These are phyloP conservation scores for Dendrobium officinale DNA, from an alignment of 106 monocot species.

Conservation along the genomic window DNA sequence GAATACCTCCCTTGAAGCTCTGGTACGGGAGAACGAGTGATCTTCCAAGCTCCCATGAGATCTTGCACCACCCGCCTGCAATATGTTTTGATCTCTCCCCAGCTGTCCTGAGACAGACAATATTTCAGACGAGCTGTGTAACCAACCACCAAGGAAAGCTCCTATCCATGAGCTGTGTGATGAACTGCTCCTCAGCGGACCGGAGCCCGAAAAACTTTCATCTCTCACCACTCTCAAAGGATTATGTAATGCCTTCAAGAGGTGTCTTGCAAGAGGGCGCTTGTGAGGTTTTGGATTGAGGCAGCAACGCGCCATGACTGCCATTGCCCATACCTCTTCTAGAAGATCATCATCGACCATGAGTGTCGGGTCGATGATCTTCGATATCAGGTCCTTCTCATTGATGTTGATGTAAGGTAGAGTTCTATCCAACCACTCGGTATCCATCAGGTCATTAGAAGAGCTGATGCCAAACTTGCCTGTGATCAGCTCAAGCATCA, in stretches of 20 bases:
- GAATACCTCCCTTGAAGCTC: slow-evolving; percentile 35
- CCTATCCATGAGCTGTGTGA: slow-evolving; percentile 49
- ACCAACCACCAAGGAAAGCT: slow-evolving; percentile 48
- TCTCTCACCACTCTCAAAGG: slow-evolving; percentile 54
- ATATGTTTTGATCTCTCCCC: slow-evolving; percentile 6
- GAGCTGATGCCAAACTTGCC: slow-evolving; percentile 23
- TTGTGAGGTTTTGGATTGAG: slow-evolving; percentile 51
- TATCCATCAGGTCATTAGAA: slow-evolving; percentile 20
- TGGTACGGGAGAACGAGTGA: slow-evolving; percentile 32
- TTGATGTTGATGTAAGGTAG: slow-evolving; percentile 26
- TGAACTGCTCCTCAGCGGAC: slow-evolving; percentile 26
- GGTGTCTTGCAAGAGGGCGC: slow-evolving; percentile 37
- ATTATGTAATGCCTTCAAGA: slow-evolving; percentile 59
- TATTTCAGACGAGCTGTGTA: slow-evolving; percentile 18
- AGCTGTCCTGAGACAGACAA: slow-evolving; percentile 12
- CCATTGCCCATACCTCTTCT: slow-evolving; percentile 61
- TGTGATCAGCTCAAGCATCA: slow-evolving; percentile 55
- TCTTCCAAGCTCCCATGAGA: slow-evolving; percentile 46
- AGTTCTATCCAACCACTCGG: slow-evolving; percentile 31
- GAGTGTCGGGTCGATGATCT: slow-evolving; percentile 55
- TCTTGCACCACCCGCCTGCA: slow-evolving; percentile 13
- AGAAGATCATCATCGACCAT: slow-evolving; percentile 52
- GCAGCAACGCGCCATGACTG: slow-evolving; percentile 54
- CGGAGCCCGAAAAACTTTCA: slow-evolving; percentile 18
- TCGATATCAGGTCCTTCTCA: slow-evolving; percentile 46